phyloP scores from a whole-genome alignment of 129 eudicot species.

The Centrapalus pauciflorus region DNA sequence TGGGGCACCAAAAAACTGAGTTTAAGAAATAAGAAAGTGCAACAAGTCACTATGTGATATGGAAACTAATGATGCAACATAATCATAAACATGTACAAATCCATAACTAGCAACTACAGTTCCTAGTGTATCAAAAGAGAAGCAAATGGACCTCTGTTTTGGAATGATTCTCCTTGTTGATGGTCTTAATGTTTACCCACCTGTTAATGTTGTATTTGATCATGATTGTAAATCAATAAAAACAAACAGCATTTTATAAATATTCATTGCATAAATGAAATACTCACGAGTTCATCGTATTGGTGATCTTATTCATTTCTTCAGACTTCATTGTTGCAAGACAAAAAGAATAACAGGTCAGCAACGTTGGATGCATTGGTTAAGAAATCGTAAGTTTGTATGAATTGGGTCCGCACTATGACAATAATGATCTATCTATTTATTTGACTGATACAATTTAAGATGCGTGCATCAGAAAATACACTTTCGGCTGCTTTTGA shows the following conservation, averaged over 20 bases:
- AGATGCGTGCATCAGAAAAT: too few species aligned
- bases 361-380: too few species aligned
- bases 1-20: slow-evolving; percentile 45
- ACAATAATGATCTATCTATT: too few species aligned
- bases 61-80: neutral
- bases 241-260: neutral
- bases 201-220: slow-evolving; percentile 25
- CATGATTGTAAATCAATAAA: neutral
- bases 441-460: too few species aligned
- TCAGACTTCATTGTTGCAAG: slow-evolving; percentile 35
- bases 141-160: slow-evolving; percentile 44
- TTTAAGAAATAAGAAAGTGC: neutral
- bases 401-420: too few species aligned
- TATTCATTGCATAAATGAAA: neutral
- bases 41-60: slow-evolving; percentile 1
- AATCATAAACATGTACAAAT: neutral
- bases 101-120: too few species aligned
- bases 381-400: too few species aligned
- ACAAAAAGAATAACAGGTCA: neutral
- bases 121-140: neutral
- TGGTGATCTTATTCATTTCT: slow-evolving; percentile 34
- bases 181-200: slow-evolving; percentile 64
- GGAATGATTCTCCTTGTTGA: slow-evolving; percentile 30
- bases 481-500: too few species aligned
- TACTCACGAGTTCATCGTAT: slow-evolving; percentile 56